Conservation (phyloP, 1,284 basidiomycete species). For the Flammula alnicola region DNA sequence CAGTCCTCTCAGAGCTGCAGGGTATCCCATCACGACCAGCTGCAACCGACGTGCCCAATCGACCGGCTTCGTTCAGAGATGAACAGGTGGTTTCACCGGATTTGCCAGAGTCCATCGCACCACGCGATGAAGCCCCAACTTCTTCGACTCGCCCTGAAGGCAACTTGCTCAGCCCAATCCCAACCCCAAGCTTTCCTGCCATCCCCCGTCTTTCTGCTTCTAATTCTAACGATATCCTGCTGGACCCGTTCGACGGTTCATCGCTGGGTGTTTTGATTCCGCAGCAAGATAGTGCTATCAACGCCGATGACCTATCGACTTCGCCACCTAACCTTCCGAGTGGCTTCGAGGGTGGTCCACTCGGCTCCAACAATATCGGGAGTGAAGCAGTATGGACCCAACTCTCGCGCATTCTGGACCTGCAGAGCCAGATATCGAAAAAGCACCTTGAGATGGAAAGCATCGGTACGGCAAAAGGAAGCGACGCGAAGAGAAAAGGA, state of each 20-base stretch:
- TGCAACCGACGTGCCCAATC: slow-evolving; percentile 11
- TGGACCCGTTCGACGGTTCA: slow-evolving; percentile 32
- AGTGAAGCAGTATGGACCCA: slow-evolving; percentile 65
- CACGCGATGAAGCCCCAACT: slow-evolving; percentile 11
- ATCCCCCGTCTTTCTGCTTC: slow-evolving; percentile 8
- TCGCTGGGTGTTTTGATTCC: slow-evolving; percentile 28
- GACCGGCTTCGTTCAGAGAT: slow-evolving; percentile 13
- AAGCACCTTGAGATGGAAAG: slow-evolving; percentile 78
- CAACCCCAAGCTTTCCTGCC: slow-evolving; percentile 1
- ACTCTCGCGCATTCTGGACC: slow-evolving; percentile 63
- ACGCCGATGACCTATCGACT: slow-evolving; percentile 14
- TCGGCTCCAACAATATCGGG: slow-evolving; percentile 14
- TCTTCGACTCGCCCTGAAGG: slow-evolving; percentile 11
- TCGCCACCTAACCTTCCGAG: slow-evolving; percentile 21
- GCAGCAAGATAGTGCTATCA: slow-evolving; percentile 20
- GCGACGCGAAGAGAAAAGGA: slow-evolving; percentile 39
- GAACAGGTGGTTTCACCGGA: slow-evolving; percentile 17
- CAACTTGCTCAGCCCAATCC: slow-evolving; percentile 6
- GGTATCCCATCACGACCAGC: slow-evolving; percentile 17
- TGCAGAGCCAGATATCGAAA: slow-evolving; percentile 71
- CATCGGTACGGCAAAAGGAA: slow-evolving; percentile 44
- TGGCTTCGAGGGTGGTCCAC: slow-evolving; percentile 11
- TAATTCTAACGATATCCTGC: slow-evolving; percentile 22
- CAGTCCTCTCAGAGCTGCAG: slow-evolving; percentile 55
- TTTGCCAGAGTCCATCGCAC: not conserved